Evolutionary conservation across 805 yeast genomes (phyloP).

Genomic region (Nakazawaea holstii): DNA sequence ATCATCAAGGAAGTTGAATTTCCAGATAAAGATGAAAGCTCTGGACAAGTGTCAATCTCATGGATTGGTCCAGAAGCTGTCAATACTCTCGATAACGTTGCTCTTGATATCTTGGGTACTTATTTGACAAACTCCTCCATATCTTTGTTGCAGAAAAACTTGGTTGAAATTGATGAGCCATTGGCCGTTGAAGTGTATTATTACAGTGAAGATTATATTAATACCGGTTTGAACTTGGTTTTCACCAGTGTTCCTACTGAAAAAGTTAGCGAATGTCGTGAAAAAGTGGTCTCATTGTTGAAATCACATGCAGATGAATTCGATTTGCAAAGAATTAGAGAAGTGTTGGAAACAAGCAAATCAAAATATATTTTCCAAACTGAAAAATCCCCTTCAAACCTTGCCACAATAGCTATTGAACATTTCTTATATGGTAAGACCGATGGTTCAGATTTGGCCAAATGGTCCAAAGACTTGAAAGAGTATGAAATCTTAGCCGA

Average conservation of each 20-base stretch:
- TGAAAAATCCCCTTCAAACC: constrained; percentile 56
- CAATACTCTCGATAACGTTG: constrained; percentile 51
- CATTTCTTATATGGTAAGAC: constrained; percentile 77
- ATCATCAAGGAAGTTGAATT: constrained; percentile 56
- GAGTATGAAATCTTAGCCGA: constrained; percentile 53
- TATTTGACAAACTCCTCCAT: constrained; percentile 77
- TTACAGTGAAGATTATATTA: constrained; percentile 69
- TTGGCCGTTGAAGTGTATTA: constrained; percentile 65
- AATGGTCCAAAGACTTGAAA: constrained; percentile 47
- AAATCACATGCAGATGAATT: constrained; percentile 42
- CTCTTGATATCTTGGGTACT: constrained; percentile 63
- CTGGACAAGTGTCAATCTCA: constrained; percentile 66
- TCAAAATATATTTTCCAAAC: constrained; percentile 55
- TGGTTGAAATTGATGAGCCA: constrained; percentile 82
- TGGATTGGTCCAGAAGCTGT: constrained; percentile 77
- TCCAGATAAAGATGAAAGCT: constrained; percentile 84
- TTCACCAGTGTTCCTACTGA: constrained; percentile 76
- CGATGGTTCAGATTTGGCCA: constrained; percentile 52
- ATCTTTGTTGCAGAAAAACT: constrained; percentile 61
- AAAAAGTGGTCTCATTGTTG: constrained; percentile 44
- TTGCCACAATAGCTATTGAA: constrained; percentile 63
- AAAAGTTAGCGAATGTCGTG: constrained; percentile 47
- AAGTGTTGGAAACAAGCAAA: constrained; percentile 59
- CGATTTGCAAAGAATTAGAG: constrained; percentile 65
- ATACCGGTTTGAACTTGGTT: constrained; percentile 51